These are phyloP conservation scores for Capsicum chinense DNA, from an alignment of 257 asterid genomes.

Conservation along the genomic window DNA sequence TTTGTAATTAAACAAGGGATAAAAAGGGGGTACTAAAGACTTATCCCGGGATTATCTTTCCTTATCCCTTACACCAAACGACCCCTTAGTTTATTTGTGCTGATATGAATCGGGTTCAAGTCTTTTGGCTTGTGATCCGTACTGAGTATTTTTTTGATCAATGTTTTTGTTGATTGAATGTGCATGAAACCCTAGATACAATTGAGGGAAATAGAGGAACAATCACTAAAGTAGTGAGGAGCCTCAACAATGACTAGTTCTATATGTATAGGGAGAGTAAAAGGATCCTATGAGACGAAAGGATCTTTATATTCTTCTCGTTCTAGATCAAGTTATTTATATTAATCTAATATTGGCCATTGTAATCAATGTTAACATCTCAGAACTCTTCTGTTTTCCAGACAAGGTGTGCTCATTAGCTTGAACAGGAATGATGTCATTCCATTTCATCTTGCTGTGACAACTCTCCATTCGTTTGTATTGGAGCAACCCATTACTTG, in stretches of 20 bases:
- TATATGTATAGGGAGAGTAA: not conserved
- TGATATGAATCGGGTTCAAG: not conserved
- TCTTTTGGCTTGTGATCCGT: not conserved
- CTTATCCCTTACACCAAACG: no score
- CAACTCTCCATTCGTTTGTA: not conserved
- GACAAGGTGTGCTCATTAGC: slow-evolving; percentile 77
- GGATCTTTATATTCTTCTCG: not conserved
- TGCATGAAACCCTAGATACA: slow-evolving; percentile 1
- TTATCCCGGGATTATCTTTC: no score
- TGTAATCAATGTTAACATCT: not conserved
- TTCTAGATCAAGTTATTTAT: not conserved
- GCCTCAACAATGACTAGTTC: not conserved
- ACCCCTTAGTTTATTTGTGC: not conserved
- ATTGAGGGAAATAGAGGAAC: slow-evolving; percentile 15
- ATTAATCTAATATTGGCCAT: not conserved
- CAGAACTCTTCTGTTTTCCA: slow-evolving; percentile 38
- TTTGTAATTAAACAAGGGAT: no score
- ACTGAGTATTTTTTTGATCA: slow-evolving; percentile 2
- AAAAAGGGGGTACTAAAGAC: no score
- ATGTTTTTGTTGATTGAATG: not conserved
- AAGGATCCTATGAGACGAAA: slow-evolving; percentile 11
- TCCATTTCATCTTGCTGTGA: slow-evolving; percentile 4
- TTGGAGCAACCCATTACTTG: slow-evolving; percentile 6
- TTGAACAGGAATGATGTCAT: slow-evolving; percentile 39
- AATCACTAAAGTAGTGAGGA: not conserved